Base-by-base conservation (phyloP, 2,329 filamentous ascomycete genomes). In the Blumeria hordei region DNA sequence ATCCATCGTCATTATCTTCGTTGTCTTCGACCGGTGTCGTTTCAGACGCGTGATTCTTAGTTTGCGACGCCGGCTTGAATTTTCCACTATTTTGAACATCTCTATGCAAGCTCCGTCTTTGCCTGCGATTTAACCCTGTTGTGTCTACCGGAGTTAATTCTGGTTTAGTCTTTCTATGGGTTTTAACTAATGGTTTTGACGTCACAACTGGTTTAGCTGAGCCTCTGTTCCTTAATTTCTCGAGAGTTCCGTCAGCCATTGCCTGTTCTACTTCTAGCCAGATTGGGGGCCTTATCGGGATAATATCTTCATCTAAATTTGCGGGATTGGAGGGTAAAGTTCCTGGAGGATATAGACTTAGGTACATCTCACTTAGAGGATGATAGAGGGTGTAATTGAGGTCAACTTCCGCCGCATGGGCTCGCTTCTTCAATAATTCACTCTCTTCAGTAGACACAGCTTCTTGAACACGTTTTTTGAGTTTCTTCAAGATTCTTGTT, bases 311-410 rank as follows among this genome's bases (percentile, higher is more conserved):
- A 55, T 35, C 32, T 32, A 52, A 55, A 43, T 64, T 61, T 32
- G 61, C 62, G 44, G 69, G 68, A 14, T 67, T 69, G 7, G 37
- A 62, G 58, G n/a, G 69, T 39, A 39, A 11, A 11, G 37, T 39
- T 39, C 11, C n/a, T 39, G 37, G 10, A 11, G 74, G 70, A 60
- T 80, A 82, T 14, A 83, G 64, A 61, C 77, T 78, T 59, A 84
- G 72, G 67, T 92, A 92, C 21, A 74, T 71, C 65, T 85, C 78
- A 62, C 80, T 71, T 47, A 84, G 75, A 1, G 85, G 85, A 58
- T 77, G 84, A 66, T 81, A 83, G 54, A 77, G 74, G 1, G 84
- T 78, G 64, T 92, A 92, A 61, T 85, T 80, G 58, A 84, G 70
- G 63, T 90, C 85, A 11, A 88, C 76, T 63, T 88, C 76, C 32